phyloP scores from a whole-genome alignment of 345 rosid species.

The Carallia brachiata region DNA sequence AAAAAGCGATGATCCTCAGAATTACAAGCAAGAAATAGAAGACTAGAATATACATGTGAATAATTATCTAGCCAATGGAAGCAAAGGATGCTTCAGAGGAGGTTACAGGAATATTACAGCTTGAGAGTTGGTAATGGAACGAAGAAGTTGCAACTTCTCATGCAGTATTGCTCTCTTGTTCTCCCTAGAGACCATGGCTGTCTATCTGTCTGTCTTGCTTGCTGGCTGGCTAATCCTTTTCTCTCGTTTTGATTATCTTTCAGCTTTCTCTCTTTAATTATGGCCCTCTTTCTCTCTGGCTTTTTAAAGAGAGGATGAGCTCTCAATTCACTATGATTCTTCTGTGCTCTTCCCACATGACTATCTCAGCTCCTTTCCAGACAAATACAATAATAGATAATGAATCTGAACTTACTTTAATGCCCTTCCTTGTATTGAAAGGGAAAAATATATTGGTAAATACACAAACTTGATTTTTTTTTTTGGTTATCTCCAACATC shows the following conservation, averaged over 20 bases:
- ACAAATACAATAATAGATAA: constrained; percentile 17
- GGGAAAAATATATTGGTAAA: too few relatives aligned
- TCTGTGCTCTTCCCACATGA: constrained; percentile 41
- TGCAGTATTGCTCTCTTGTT: constrained; percentile 48
- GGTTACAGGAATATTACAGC: constrained; percentile 36
- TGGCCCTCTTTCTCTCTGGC: constrained; percentile 8
- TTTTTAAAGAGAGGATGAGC: constrained; percentile 31
- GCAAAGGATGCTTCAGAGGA: constrained; percentile 3
- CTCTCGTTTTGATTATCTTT: not conserved
- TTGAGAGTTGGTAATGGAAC: constrained; percentile 51
- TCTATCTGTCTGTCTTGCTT: not conserved
- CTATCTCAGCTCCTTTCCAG: constrained; percentile 32
- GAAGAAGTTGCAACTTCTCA: constrained; percentile 50
- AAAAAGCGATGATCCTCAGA: too few relatives aligned
- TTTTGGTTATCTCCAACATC: too few relatives aligned
- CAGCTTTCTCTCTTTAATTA: not conserved
- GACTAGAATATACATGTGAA: too few relatives aligned
- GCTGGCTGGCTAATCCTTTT: not conserved
- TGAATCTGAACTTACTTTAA: constrained; percentile 26
- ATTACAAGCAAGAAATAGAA: too few relatives aligned
- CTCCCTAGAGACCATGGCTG: constrained; percentile 43
- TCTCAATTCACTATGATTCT: constrained; percentile 38
- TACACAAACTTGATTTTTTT: too few relatives aligned
- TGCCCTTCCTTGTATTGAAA: constrained; percentile 22
- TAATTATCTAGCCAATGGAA: constrained; percentile 10